A percentile compares a stretch with the other conserved stretches of the same genome.
Conservation (phyloP, 768 basidiomycete genomes). For the Termitomyces bulborhizus region DNA sequence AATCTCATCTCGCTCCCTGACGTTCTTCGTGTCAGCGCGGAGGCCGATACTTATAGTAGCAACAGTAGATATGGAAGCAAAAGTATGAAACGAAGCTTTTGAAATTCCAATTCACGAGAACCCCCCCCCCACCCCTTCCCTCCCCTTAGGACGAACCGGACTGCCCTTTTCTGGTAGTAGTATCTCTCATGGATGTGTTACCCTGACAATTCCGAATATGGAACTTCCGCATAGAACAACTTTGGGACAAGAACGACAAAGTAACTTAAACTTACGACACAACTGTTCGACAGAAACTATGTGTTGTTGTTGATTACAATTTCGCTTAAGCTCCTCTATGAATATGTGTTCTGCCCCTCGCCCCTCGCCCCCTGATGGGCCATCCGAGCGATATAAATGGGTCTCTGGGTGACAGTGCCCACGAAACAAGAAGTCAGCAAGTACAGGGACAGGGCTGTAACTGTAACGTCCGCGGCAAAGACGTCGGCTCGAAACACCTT, state of each 20-base stretch:
- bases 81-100: too few relatives aligned
- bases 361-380: background rate
- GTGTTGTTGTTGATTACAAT: background rate
- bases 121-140: background rate
- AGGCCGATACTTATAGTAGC: background rate
- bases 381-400: background rate
- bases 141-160: too few relatives aligned
- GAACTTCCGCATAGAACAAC: slow-evolving; percentile 8
- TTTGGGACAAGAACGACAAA: background rate
- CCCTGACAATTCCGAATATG: slow-evolving; percentile 1
- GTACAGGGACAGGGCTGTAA: background rate
- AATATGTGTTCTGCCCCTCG: background rate
- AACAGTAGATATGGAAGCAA: background rate
- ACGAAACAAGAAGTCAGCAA: too few relatives aligned
- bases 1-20: background rate
- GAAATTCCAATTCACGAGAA: background rate
- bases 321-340: background rate
- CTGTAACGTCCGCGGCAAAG: background rate
- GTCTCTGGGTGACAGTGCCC: background rate
- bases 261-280: too few relatives aligned
- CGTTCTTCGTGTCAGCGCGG: background rate
- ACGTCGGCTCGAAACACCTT: background rate
- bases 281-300: background rate
- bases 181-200: background rate
- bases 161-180: background rate